Evolutionary conservation across 2,329 filamentous ascomycete species (phyloP).

Genomic region (Anisogramma anomala): DNA sequence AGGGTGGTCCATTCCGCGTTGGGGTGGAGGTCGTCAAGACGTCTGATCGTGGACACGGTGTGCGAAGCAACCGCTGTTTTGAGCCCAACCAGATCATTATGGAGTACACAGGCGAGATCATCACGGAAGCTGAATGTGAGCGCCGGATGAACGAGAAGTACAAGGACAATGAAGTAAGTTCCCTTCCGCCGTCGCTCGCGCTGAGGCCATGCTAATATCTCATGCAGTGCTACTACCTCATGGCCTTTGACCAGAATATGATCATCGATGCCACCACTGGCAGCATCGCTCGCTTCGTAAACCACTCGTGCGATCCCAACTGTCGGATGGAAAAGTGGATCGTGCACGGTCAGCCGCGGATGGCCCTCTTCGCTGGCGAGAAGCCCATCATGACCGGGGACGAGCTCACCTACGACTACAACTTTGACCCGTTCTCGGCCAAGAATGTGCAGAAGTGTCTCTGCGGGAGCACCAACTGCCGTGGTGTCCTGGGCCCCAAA

Average conservation of each 20-base stretch:
- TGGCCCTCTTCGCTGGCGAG: constrained; percentile 92
- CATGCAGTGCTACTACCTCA: constrained; percentile 82
- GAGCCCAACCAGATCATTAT: constrained; percentile 89
- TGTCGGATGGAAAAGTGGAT: constrained; percentile 98
- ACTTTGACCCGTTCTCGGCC: constrained; percentile 57
- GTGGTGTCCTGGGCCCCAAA: constrained; percentile 51
- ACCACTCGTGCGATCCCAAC: constrained; percentile 93
- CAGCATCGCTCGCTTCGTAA: constrained; percentile 94
- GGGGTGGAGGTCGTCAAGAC: constrained; percentile 96
- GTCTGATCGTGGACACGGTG: constrained; percentile 74
- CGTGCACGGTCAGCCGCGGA: constrained; percentile 82
- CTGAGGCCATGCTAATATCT: not conserved
- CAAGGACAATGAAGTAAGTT: constrained; percentile 76
- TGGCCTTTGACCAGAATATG: constrained; percentile 98
- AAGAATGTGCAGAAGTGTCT: constrained; percentile 59
- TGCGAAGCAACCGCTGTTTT: constrained; percentile 82
- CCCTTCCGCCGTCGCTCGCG: no score
- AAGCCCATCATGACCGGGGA: constrained; percentile 86
- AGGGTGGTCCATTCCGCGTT: constrained; percentile 75
- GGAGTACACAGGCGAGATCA: constrained; percentile 96
- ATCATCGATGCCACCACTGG: constrained; percentile 95
- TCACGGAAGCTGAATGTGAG: constrained; percentile 88
- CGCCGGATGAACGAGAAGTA: constrained; percentile 87
- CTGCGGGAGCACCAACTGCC: constrained; percentile 52
- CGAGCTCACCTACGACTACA: constrained; percentile 89